Percentiles rank a stretch among this genome's conserved stretches.
Conservation (phyloP, 371 early-diverging fungal genomes). For the Mucor ambiguus region DNA sequence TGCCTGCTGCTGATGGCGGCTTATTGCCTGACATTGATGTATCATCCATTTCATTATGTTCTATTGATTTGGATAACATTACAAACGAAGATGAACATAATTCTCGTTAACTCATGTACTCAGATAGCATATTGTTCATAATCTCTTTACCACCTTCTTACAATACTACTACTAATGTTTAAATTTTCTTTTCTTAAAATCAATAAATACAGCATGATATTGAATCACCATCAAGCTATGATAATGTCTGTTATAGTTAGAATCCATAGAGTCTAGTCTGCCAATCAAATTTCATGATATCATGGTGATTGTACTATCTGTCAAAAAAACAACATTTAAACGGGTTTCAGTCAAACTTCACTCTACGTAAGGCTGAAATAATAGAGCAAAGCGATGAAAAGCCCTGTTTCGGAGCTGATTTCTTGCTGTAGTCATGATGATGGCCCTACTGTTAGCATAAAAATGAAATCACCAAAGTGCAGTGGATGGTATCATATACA, state of each 20-base stretch:
- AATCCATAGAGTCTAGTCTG: too few species aligned
- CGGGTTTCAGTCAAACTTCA: not conserved
- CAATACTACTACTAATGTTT: too few species aligned
- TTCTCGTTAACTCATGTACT: not conserved
- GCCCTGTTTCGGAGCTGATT: not conserved
- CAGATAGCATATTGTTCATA: not conserved
- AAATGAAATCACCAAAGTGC: not conserved
- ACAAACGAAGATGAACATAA: not conserved
- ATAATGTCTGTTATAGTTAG: not conserved
- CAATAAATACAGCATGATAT: too few species aligned
- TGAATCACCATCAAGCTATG: not conserved
- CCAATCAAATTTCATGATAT: not conserved
- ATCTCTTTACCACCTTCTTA: not conserved
- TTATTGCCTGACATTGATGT: conserved; percentile 12
- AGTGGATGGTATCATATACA: not conserved
- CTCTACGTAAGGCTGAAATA: not conserved
- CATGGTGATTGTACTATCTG: not conserved
- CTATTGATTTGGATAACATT: conserved; percentile 17
- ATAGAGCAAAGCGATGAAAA: not conserved
- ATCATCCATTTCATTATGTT: conserved; percentile 12
- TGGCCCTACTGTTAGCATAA: not conserved
- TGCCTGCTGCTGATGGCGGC: not conserved
- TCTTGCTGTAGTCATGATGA: not conserved
- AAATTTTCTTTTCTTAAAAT: not conserved
- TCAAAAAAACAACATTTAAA: not conserved